Evolutionary conservation across 352 stramenopile species (phyloP), one percentile per base, ranked within the genome.

Genomic region (Globisporangium polare): DNA sequence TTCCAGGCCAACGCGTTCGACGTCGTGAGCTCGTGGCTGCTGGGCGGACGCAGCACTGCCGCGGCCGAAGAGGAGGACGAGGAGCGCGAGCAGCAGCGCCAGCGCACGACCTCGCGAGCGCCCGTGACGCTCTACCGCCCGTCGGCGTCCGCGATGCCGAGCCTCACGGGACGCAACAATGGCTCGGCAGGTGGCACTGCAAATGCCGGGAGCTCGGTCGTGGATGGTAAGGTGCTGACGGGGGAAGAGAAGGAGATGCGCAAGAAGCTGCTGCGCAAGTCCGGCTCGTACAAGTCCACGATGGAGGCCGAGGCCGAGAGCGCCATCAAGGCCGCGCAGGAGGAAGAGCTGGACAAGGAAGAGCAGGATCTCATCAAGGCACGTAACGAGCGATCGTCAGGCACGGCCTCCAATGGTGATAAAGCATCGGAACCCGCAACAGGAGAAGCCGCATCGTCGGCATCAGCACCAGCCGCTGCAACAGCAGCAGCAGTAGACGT

Each of bases 171-270:
- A 1, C 62, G 65, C 22, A 77, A 60, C 42, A 62, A 50, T 50
- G 57, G 57, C 5, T 46, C 61, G 24, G 24, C 20, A 6, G 27
- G 41, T 27, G 20, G 29, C 1, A 26, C 20, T 15, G 8, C 33
- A 1, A 43, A 9, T 37, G 29, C 29, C 8, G 18, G 60, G 22
- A 43, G 62, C 8, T 57, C 27, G 18, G 18, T 52, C 1, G 42
- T 41, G 9, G 54, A 63, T 22, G 47, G 54, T 31, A 72, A 71
- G 2, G 58, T 63, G 22, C 60, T 86, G n/a, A 89, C 75, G 1
- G 70, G 84, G 37, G 62, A 88, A 43, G 78, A 92, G 69, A 72
- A 81, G 9, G 74, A 85, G 60, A 88, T 90, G 75, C 88, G 85
- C 68, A 78, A 75, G 41, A 92, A 92, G 58, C 29, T 90, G 22